Evolutionary conservation across 2,329 filamentous ascomycete species (phyloP), one percentile per base, ranked within the genome.

Genomic region (Ophiocordyceps unilateralis): DNA sequence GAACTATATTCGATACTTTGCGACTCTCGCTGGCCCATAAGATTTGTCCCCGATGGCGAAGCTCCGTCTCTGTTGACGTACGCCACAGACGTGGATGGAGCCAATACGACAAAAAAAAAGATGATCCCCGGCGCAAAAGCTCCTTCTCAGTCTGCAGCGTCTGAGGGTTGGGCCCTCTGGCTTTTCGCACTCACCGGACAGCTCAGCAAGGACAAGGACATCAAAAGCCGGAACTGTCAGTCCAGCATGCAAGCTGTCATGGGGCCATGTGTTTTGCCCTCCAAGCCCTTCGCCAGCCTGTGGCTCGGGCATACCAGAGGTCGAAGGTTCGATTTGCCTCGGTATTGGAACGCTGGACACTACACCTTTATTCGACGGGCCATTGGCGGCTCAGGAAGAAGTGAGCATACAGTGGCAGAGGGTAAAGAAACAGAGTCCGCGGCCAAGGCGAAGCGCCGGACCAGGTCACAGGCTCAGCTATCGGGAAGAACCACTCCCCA

Each of bases 151-250:
- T 11, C 6, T n/a, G 11, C 5, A 5, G 30, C 12, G 14, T 34
- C 63, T 30, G 62, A 65, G 44, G 46, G 55, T 2, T 65, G 61
- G 60, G 60, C 58, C 1, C 65, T 66, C 40, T 66, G 63, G 61
- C 49, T 65, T 4, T 63, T 62, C 46, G 55, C 60, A 5, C 55
- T 65, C 40, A 53, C 65, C 10, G 63, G 62, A 1, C 61, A 66
- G 39, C 49, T 65, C 5, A 54, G 51, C 17, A 45, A 52, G 8
- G 61, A 66, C 43, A 41, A 45, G 3, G 63, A 66, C 46, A 46
- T 66, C 19, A 47, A 47, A 26, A 26, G 23, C 23, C 23, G 23
- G 23, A 26, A 11, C 15, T 41, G 43, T 10, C 39, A 40, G 3
- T 32, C 50, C 3, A 43, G 52, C 17, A 45, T 45, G 3, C 61